Conservation (phyloP, 495 filamentous ascomycete genomes). For the Corynascus novoguineensis region DNA sequence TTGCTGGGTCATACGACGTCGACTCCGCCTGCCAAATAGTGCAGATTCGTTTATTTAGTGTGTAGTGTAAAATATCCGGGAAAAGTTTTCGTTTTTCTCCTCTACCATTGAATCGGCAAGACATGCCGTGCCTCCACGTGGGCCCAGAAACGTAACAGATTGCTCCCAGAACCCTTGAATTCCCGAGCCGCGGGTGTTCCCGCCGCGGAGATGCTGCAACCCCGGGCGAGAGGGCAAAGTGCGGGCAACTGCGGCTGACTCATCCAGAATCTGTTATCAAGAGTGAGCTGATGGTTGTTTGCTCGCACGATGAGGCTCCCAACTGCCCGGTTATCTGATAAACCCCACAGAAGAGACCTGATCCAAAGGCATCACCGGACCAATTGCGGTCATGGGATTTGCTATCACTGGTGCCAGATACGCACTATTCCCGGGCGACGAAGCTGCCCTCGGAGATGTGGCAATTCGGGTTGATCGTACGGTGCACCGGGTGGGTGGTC, state of each 20-base stretch:
- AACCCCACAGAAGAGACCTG: constrained; percentile 2
- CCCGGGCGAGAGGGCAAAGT: neutral
- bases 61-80: too few species aligned
- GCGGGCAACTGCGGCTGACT: too few species aligned
- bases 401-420: neutral
- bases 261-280: constrained; percentile 19
- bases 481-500: constrained; percentile 10
- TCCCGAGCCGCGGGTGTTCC: constrained; percentile 18
- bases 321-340: neutral
- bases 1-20: too few species aligned
- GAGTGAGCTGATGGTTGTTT: constrained; percentile 21
- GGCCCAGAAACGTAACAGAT: neutral
- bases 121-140: neutral
- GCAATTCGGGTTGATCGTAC: constrained; percentile 7
- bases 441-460: constrained; percentile 19
- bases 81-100: too few species aligned
- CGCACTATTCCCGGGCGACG: neutral
- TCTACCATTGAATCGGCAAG: too few species aligned
- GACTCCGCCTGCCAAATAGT: too few species aligned
- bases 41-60: too few species aligned
- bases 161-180: neutral
- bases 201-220: constrained; percentile 24
- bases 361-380: neutral
- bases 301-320: neutral
- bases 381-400: neutral